These are phyloP conservation scores for Globisporangium orthogonon DNA, from an alignment of 352 stramenopile species.

Conservation along the genomic window DNA sequence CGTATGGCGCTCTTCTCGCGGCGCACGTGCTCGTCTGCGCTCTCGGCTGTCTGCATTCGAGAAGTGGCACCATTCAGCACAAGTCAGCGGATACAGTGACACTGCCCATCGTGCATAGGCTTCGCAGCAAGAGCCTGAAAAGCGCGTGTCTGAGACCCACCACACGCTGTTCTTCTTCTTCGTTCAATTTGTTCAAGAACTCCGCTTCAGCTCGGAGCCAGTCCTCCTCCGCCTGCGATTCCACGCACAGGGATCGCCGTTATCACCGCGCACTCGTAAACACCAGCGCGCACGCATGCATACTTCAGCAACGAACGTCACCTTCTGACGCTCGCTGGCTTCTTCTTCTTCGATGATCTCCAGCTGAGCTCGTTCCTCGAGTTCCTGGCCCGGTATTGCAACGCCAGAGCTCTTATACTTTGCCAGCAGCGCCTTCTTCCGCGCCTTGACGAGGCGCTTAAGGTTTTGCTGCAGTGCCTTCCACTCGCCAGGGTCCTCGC, in stretches of 20 bases:
- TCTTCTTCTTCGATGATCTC: slow-evolving; percentile 47
- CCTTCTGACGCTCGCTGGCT: slow-evolving; percentile 32
- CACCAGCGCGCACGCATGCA: neutral
- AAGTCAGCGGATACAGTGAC: neutral
- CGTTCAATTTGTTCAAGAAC: slow-evolving; percentile 44
- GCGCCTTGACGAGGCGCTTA: slow-evolving; percentile 21
- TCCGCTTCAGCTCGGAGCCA: slow-evolving; percentile 46
- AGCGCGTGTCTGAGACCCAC: slow-evolving; percentile 16
- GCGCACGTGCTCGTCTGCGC: slow-evolving; percentile 21
- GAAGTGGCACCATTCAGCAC: neutral
- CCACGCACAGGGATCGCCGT: neutral
- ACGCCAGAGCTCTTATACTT: slow-evolving; percentile 47
- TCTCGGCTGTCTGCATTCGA: slow-evolving; percentile 30
- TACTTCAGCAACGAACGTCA: slow-evolving; percentile 3
- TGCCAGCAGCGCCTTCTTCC: slow-evolving; percentile 26
- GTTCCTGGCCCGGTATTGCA: slow-evolving; percentile 30
- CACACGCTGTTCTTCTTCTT: slow-evolving; percentile 33
- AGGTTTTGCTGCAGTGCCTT: slow-evolving; percentile 35
- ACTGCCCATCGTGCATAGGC: neutral
- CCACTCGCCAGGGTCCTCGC: slow-evolving; percentile 50
- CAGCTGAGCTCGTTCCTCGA: slow-evolving; percentile 44
- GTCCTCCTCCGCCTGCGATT: slow-evolving; percentile 28
- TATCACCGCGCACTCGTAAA: neutral
- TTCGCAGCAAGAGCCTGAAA: neutral
- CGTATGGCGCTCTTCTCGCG: slow-evolving; percentile 34